phyloP scores from a whole-genome alignment of 768 basidiomycete species.

The Pholiota molesta region DNA sequence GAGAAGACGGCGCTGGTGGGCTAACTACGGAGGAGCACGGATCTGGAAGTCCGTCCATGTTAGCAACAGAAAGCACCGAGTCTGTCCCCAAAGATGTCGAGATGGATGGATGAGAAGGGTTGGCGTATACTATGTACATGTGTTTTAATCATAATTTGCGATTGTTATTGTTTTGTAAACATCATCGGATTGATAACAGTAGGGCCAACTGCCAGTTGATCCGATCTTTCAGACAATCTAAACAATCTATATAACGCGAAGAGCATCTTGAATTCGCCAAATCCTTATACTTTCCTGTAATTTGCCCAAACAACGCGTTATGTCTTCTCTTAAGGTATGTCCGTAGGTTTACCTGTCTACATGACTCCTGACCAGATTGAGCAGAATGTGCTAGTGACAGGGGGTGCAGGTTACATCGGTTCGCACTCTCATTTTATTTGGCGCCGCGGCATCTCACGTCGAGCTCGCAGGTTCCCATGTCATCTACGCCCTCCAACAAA shows the following conservation, averaged over 20 bases:
- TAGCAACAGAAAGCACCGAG: constrained; percentile 24
- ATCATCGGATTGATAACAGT: constrained; percentile 25
- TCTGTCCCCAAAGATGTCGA: constrained; percentile 42
- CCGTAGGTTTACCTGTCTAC: constrained; percentile 15
- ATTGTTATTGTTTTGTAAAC: constrained; percentile 6
- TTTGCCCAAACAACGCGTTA: constrained; percentile 14
- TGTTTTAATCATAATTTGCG: constrained; percentile 1
- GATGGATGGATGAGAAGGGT: constrained; percentile 43
- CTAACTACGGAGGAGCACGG: constrained; percentile 32
- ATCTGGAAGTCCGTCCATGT: constrained; percentile 34
- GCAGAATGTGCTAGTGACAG: constrained; percentile 50
- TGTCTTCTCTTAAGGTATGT: constrained; percentile 51
- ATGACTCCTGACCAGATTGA: constrained; percentile 24
- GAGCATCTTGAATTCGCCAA: background rate
- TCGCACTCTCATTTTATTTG: constrained; percentile 17
- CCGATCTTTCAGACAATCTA: constrained; percentile 23
- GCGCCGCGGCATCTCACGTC: constrained; percentile 17
- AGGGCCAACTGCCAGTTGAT: constrained; percentile 20
- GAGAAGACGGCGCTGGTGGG: constrained; percentile 36
- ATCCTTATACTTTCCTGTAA: constrained; percentile 11
- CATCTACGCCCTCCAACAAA: constrained; percentile 82
- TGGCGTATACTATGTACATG: background rate
- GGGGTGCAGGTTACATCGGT: constrained; percentile 94
- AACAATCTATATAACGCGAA: constrained; percentile 6
- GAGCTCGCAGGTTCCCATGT: constrained; percentile 82